Evolutionary conservation across 352 stramenopile genomes (phyloP).

Genomic region (Phytophthora kernoviae): DNA sequence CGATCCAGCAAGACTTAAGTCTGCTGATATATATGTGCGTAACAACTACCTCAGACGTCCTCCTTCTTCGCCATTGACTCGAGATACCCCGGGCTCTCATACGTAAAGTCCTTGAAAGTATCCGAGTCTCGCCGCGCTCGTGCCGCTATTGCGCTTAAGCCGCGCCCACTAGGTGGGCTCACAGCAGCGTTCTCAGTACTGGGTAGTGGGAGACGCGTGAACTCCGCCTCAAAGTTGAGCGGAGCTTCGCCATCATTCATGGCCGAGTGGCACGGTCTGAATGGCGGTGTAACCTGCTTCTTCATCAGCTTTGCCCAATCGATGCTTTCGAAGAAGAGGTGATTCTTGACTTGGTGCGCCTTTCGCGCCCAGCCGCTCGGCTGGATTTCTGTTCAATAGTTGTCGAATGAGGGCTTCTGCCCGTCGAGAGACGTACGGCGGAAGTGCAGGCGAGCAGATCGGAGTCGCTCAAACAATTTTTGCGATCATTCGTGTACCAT

Average conservation of each 20-base stretch:
- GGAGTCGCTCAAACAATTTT: slow-evolving; percentile 89
- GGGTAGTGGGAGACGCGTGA: slow-evolving; percentile 82
- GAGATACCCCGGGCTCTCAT: slow-evolving; percentile 73
- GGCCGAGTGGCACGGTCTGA: slow-evolving; percentile 75
- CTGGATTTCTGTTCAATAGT: slow-evolving; percentile 80
- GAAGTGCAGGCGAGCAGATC: slow-evolving; percentile 81
- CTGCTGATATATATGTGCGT: slow-evolving; percentile 18
- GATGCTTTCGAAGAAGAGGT: slow-evolving; percentile 82
- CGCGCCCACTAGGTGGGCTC: slow-evolving; percentile 19
- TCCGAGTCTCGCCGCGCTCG: slow-evolving; percentile 61
- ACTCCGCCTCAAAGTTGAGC: slow-evolving; percentile 87
- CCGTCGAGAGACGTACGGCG: slow-evolving; percentile 79
- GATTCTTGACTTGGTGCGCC: slow-evolving; percentile 70
- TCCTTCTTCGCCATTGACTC: slow-evolving; percentile 52
- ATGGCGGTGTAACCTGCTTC: slow-evolving; percentile 70
- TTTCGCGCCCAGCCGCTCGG: slow-evolving; percentile 69
- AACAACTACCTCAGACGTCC: slow-evolving; percentile 13
- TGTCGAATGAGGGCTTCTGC: slow-evolving; percentile 80
- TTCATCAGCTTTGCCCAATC: slow-evolving; percentile 68
- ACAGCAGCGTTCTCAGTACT: slow-evolving; percentile 53
- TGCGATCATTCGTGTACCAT: slow-evolving; percentile 90
- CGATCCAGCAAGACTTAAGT: no score
- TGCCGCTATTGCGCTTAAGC: slow-evolving; percentile 18
- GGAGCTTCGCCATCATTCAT: slow-evolving; percentile 76
- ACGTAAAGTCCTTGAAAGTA: slow-evolving; percentile 84